Evolutionary conservation across 2,329 filamentous ascomycete genomes (phyloP), one percentile per base, ranked within the genome.

Genomic region (Xylaria arbuscula): DNA sequence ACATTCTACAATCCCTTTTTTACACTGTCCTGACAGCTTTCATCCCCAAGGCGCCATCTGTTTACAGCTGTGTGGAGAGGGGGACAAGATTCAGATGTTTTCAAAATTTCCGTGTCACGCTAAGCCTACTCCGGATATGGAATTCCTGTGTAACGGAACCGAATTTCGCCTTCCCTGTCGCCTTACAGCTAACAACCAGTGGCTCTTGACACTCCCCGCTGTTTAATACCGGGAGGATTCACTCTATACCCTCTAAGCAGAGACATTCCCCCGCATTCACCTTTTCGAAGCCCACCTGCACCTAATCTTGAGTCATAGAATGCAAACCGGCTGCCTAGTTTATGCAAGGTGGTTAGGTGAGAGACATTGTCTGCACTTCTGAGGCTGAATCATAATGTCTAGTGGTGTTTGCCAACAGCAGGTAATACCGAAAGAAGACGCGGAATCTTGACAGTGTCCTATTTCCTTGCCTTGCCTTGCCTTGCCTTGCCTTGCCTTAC

Each of bases 81-180:
- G 28, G 24, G 24, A 32, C 1, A 22, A 45, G 50, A 11, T 53
- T 32, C 40, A 48, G 15, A 32, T 45, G 48, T 65, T 65, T 55
- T 55, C 48, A 36, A 36, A 19, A 7, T 17, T 17, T 36, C 42
- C 22, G 28, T 28, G 17, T 50, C 19, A 45, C 34, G 64, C 57
- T 66, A 66, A 47, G 13, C 64, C 55, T 9, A 50, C 40, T 53
- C 51, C 58, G 51, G 63, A 19, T 24, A 61, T 57, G 56, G 38
- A 36, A 58, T 58, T 64, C 19, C 54, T 58, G 24, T 42, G 55
- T 10, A 53, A 22, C 42, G 53, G 55, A 53, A 53, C 51, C 47
- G 62, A 51, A 50, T 54, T 53, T 65, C 28, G 42, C 51, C 48
- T 55, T 56, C 60, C 50, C 40, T 11, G 51, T 45, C 9, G 51